phyloP scores from a whole-genome alignment of 2,329 filamentous ascomycete genomes.

The Falciphora oryzae region DNA sequence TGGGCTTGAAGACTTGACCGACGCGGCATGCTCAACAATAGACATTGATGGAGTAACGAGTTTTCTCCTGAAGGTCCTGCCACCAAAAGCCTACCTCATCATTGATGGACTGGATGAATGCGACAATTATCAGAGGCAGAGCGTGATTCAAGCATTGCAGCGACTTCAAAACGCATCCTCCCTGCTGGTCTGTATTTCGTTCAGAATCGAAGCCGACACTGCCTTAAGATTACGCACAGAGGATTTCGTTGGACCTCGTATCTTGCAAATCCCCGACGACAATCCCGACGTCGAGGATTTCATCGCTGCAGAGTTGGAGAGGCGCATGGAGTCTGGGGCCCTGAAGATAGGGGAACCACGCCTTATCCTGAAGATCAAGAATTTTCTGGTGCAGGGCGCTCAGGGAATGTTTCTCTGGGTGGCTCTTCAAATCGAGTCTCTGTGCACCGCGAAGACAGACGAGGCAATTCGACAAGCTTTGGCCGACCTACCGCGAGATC shows the following conservation, averaged over 20 bases:
- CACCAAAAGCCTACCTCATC: slow-evolving; percentile 23
- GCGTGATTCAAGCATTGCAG: slow-evolving; percentile 7
- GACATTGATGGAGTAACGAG: slow-evolving; percentile 16
- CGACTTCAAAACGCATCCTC: slow-evolving; percentile 11
- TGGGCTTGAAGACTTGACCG: slow-evolving; percentile 10
- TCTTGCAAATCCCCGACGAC: slow-evolving; percentile 14
- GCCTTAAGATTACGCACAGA: slow-evolving; percentile 4
- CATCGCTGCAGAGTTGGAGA: slow-evolving; percentile 16
- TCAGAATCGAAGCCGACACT: slow-evolving; percentile 10
- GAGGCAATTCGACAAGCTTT: slow-evolving; percentile 28
- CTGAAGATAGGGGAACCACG: slow-evolving; percentile 16
- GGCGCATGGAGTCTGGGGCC: slow-evolving; percentile 1
- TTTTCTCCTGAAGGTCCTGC: slow-evolving; percentile 18
- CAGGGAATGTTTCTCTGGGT: slow-evolving; percentile 36
- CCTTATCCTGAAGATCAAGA: slow-evolving; percentile 17
- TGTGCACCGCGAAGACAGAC: slow-evolving; percentile 31
- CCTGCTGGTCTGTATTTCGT: slow-evolving; percentile 13
- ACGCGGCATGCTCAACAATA: neutral
- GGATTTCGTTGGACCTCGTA: slow-evolving; percentile 6
- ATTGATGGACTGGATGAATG: slow-evolving; percentile 30
- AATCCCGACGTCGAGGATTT: slow-evolving; percentile 22
- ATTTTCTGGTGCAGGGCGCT: slow-evolving; percentile 20
- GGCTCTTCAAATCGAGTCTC: slow-evolving; percentile 26
- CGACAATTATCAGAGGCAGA: slow-evolving; percentile 1
- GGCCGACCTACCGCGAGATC: slow-evolving; percentile 22